phyloP scores from a whole-genome alignment of 2,329 filamentous ascomycete genomes.

The Pseudogymnoascus sp. region DNA sequence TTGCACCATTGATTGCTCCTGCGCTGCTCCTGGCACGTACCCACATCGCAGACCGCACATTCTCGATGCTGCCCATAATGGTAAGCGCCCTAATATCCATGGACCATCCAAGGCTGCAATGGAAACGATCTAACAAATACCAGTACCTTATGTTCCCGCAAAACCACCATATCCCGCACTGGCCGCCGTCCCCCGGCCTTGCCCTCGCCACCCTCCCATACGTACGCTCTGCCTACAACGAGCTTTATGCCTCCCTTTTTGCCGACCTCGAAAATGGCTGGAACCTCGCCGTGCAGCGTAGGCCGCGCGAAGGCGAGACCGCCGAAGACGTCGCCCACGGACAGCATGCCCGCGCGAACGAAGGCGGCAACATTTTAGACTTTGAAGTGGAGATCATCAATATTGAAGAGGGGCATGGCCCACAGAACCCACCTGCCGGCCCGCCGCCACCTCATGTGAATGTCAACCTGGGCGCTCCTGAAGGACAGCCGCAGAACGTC shows the following conservation, averaged over 20 bases:
- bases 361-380: slow-evolving; percentile 15
- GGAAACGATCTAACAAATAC: background rate
- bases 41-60: slow-evolving; percentile 46
- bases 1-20: slow-evolving; percentile 61
- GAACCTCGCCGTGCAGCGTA: slow-evolving; percentile 27
- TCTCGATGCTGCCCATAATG: slow-evolving; percentile 29
- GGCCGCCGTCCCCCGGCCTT: slow-evolving; percentile 55
- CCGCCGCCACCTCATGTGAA: background rate
- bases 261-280: slow-evolving; percentile 24
- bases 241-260: slow-evolving; percentile 41
- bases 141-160: slow-evolving; percentile 23
- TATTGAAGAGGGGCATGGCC: background rate
- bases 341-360: slow-evolving; percentile 19
- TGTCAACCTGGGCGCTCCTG: background rate
- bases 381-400: slow-evolving; percentile 37
- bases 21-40: slow-evolving; percentile 62
- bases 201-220: slow-evolving; percentile 62
- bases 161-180: slow-evolving; percentile 16
- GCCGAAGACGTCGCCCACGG: slow-evolving; percentile 23
- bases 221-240: slow-evolving; percentile 55
- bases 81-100: slow-evolving; percentile 49
- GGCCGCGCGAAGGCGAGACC: slow-evolving; percentile 28
- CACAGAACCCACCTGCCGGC: background rate
- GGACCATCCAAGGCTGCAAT: slow-evolving; percentile 17
- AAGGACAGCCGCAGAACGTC: background rate